A percentile compares a stretch with the other conserved stretches of the same genome.
Conservation (phyloP, 257 asterid species). For the Haberlea rhodopensis region DNA sequence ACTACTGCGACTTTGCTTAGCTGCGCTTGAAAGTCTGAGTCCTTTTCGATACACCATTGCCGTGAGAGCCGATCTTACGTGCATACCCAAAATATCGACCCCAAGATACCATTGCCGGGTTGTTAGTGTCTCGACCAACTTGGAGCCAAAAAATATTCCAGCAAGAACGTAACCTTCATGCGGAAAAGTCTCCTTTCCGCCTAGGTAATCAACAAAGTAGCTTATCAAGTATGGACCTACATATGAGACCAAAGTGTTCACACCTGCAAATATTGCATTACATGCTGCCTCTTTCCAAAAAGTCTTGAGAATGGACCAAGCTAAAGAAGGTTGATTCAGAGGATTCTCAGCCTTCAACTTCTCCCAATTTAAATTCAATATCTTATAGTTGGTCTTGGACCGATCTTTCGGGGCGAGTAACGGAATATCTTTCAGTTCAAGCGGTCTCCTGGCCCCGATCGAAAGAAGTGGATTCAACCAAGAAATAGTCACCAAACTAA, state of each 20-base stretch:
- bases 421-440: constrained; percentile 87
- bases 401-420: constrained; percentile 83
- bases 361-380: constrained; percentile 79
- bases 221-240: constrained; percentile 90
- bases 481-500: constrained; percentile 82
- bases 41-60: constrained; percentile 85
- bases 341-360: constrained; percentile 65
- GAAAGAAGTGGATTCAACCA: constrained; percentile 97
- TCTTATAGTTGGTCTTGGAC: constrained; percentile 72
- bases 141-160: constrained; percentile 68
- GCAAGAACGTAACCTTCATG: constrained; percentile 83
- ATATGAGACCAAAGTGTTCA: constrained; percentile 73
- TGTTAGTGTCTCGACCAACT: constrained; percentile 70
- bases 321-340: constrained; percentile 61
- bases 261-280: constrained; percentile 76
- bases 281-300: constrained; percentile 85
- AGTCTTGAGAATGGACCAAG: constrained; percentile 83
- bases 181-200: constrained; percentile 58
- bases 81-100: constrained; percentile 90
- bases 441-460: constrained; percentile 84
- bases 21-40: constrained; percentile 45
- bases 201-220: constrained; percentile 80
- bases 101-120: constrained; percentile 95
- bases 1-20: constrained; percentile 44
- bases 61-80: constrained; percentile 85